Evolutionary conservation across 2,329 filamentous ascomycete genomes (phyloP).

Genomic region (Gaeumannomyces sp.): DNA sequence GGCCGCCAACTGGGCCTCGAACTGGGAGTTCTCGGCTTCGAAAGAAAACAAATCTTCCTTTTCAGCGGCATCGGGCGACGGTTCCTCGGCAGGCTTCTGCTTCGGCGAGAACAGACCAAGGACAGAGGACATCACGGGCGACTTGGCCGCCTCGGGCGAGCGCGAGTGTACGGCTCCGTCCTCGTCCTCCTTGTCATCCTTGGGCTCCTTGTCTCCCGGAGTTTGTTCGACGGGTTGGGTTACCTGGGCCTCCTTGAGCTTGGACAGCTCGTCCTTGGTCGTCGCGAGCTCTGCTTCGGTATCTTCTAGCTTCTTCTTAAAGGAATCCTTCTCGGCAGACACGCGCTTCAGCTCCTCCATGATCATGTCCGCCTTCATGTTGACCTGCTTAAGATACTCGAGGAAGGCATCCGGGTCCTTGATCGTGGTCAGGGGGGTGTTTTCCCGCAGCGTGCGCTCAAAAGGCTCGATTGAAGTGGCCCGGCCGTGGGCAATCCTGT

Average conservation of each 20-base stretch:
- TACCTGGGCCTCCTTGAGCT: conserved; percentile 34
- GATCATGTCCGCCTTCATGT: conserved; percentile 82
- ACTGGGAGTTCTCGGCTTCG: conserved; percentile 75
- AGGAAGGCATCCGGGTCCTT: conserved; percentile 75
- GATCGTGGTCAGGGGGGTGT: conserved; percentile 87
- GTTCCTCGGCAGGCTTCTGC: conserved; percentile 30
- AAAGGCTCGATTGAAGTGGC: conserved; percentile 88
- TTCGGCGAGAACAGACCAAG: conserved; percentile 44
- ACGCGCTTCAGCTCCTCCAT: conserved; percentile 89
- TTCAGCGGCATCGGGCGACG: conserved; percentile 25
- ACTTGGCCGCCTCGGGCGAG: conserved; percentile 31
- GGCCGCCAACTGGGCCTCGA: conserved; percentile 68
- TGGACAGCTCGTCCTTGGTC: conserved; percentile 45
- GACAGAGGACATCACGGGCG: conserved; percentile 39
- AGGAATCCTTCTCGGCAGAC: conserved; percentile 70
- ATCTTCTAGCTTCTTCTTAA: conserved; percentile 71
- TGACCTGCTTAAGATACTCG: conserved; percentile 86
- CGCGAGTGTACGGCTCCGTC: conserved; percentile 12
- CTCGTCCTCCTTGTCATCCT: conserved; percentile 17
- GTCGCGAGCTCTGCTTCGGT: conserved; percentile 10
- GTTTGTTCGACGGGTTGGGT: conserved; percentile 24
- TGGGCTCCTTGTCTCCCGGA: conserved; percentile 17
- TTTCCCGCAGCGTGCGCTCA: conserved; percentile 82
- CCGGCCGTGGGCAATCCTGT: conserved; percentile 82
- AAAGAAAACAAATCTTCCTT: conserved; percentile 84